Percentiles rank a stretch among this genome's conserved stretches.
Conservation (phyloP, 192 early-diverging fungal genomes). For the Gaertneriomyces semiglobifer region DNA sequence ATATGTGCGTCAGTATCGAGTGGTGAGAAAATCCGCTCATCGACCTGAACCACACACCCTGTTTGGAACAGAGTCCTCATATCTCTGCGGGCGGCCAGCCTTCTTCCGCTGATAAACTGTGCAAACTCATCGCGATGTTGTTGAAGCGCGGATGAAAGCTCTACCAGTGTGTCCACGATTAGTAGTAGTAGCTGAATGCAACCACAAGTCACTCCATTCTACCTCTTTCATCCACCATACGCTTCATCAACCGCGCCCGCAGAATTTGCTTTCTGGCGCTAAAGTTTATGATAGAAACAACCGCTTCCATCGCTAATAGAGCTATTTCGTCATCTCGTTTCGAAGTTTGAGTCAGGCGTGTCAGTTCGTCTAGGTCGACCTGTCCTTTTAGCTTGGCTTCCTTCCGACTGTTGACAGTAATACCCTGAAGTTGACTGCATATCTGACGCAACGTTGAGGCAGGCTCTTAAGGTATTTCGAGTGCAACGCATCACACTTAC, state of each 20-base stretch:
- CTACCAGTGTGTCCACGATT: constrained; percentile 18
- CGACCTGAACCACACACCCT: constrained; percentile 31
- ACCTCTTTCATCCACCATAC: constrained; percentile 57
- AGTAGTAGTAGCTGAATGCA: not conserved
- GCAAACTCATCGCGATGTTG: constrained; percentile 53
- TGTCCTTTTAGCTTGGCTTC: constrained; percentile 18
- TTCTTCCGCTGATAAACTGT: constrained; percentile 56
- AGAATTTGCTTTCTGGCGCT: constrained; percentile 44
- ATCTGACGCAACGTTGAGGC: constrained; percentile 8
- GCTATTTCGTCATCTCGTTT: constrained; percentile 47
- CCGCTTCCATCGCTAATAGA: constrained; percentile 49
- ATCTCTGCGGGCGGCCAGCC: constrained; percentile 41
- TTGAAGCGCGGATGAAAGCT: constrained; percentile 43
- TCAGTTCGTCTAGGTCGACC: constrained; percentile 24
- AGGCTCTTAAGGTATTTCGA: not conserved
- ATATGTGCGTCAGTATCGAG: not conserved
- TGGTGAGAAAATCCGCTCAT: constrained; percentile 1
- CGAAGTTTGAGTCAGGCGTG: constrained; percentile 42
- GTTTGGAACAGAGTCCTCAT: constrained; percentile 46
- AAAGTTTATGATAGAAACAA: constrained; percentile 51
- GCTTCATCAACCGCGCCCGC: constrained; percentile 38
- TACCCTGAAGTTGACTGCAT: constrained; percentile 33
- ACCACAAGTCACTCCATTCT: not conserved
- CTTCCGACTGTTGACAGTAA: constrained; percentile 13
- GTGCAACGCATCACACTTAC: not conserved